phyloP scores from a whole-genome alignment of 1,139 yeast species.

The Pichia sp. region DNA sequence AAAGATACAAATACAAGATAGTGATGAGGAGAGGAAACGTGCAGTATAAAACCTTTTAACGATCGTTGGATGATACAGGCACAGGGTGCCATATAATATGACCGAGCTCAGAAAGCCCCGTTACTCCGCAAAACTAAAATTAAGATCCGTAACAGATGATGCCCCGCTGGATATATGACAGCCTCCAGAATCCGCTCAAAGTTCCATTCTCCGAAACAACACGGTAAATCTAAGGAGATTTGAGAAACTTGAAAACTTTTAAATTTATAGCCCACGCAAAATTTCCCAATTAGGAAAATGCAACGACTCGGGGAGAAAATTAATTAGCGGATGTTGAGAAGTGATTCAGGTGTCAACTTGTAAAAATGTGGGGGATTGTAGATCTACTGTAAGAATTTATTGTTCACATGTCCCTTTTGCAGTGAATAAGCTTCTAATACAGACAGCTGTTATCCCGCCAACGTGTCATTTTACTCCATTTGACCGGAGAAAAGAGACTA shows the following conservation, averaged over 20 bases:
- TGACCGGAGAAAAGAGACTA: no score
- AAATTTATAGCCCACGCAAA: conserved; percentile 4
- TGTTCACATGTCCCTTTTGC: no score
- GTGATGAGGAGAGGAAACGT: neutral
- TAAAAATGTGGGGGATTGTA: no score
- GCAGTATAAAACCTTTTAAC: neutral
- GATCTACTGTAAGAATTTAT: no score
- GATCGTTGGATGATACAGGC: neutral
- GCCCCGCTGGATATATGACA: neutral
- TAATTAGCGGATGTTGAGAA: no score
- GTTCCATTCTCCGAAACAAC: neutral
- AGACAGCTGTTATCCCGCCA: no score
- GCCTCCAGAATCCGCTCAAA: neutral
- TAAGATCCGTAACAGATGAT: neutral
- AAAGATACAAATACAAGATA: neutral
- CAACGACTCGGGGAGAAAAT: neutral
- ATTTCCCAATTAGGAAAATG: neutral
- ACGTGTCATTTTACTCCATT: no score
- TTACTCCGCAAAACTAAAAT: conserved; percentile 1
- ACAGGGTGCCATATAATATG: neutral
- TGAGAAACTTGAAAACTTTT: neutral
- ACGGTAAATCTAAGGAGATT: neutral
- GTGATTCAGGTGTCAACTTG: no score
- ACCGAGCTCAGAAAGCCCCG: neutral
- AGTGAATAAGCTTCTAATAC: no score